Evolutionary conservation across 495 filamentous ascomycete species (phyloP), one percentile per base, ranked within the genome.

Genomic region (Barbatosphaeria neglecta): DNA sequence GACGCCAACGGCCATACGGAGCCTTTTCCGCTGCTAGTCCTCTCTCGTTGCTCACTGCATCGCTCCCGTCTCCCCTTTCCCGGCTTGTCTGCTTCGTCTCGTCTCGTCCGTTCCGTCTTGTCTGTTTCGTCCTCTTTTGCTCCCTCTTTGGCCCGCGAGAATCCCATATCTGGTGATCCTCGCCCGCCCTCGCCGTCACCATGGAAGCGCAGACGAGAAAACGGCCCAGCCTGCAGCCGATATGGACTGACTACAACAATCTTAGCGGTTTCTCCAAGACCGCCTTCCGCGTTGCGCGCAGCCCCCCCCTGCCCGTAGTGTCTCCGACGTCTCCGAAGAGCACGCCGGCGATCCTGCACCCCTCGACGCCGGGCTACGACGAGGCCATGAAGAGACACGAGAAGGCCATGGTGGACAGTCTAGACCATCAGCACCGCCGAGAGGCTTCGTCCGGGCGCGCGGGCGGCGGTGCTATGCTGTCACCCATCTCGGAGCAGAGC

Each of bases 291-390:
- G 53, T 53, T n/a, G 47, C 48, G 2, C 57, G 55, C 8, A 56
- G 48, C 31, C 50, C 52, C 0, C 40, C 55, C 10, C 56, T 54
- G 42, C 63, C 64, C 24, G 54, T n/a, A 6, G 15, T 61, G 8
- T 55, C 60, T 2, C 31, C 62, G 9, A 46, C 50, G 45, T 53
- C 60, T 10, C 60, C 60, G n/a, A 58, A 43, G 45, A 52, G 43
- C 18, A 45, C 64, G 27, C 63, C 64, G 4, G 64, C 65, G 31
- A 64, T 64, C 22, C 49, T 71, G 33, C 54, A 68, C 27, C 58
- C 66, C 1, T 54, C 56, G 13, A 53, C 60, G 10, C 53, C 55
- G 5, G 54, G 44, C 17, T 63, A 62, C 27, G 68, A 70, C 49
- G 49, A 51, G 3, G 45, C 52, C 2, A 66, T 66, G 62, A 57